Base-by-base conservation (phyloP, 768 basidiomycete species). In the Ramaria rubella region DNA sequence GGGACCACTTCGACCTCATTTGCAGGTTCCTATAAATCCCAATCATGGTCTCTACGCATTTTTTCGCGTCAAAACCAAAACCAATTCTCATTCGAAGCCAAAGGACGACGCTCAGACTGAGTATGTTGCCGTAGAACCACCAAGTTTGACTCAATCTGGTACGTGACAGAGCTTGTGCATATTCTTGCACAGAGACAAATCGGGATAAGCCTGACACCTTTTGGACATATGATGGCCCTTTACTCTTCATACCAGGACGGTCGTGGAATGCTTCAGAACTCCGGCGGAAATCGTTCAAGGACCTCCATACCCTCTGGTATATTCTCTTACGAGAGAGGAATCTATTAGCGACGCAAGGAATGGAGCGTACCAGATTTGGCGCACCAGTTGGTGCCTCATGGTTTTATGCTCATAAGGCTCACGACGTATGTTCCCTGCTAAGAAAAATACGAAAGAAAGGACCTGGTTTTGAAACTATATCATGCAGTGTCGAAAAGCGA, bases 251-350 rank as follows among this genome's bases (percentile, higher is more conserved):
- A 58, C n/a, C 65, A 94, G 95, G 94, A 38, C 82, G 95, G 52
- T 75, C 89, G 24, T 98, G 94, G 94, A 78, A 73, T 52, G 86
- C 93, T 6, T 76, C 81, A 9, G 96, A 98, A 65, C 77, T 99
- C 45, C 80, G 96, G 34, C 75, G 86, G 52, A 97, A 97, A 71
- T 89, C 83, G 60, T 98, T 98, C 75, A 80, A 82, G 58, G 94
- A 98, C 67, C 73, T 99, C 60, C 96, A 99, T 69, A 88, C 85
- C 8, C 77, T 99, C 34, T 99, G 96, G 95, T 97, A 95, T 68
- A 77, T 97, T 48, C 73, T 92, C 24, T 65, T 93, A 45, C 78
- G 91, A 61, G 96, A 99, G 70, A 81, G 89, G 3, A 99, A 98
- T 71, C 74, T 95, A 26, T 76, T 97, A 56, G 87, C 89, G 9